Conservation (phyloP, 1,284 basidiomycete genomes). For the Porogramme epimiltina region DNA sequence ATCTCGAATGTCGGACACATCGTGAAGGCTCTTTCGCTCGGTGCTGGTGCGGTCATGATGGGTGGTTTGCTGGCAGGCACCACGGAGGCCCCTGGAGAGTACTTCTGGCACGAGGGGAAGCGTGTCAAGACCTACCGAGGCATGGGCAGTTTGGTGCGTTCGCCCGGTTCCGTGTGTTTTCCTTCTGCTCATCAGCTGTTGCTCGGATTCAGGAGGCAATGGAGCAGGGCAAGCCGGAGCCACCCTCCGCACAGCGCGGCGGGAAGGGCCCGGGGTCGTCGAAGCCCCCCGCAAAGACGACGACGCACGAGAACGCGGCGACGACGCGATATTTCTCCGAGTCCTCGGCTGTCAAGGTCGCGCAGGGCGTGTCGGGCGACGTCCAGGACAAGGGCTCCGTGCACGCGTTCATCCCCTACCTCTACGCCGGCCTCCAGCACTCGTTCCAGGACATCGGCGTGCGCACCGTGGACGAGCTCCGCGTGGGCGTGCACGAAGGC, state of each 20-base stretch:
- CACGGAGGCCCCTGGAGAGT: constrained; percentile 97
- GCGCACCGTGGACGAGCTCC: constrained; percentile 63
- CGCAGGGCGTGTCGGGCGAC: constrained; percentile 95
- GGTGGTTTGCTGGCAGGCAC: constrained; percentile 95
- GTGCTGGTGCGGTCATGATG: constrained; percentile 99
- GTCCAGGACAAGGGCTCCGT: constrained; percentile 98
- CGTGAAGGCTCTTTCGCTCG: constrained; percentile 94
- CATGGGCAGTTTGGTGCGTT: constrained; percentile 81
- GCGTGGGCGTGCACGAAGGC: constrained; percentile 63
- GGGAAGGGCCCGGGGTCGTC: constrained; percentile 37
- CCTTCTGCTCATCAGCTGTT: constrained; percentile 1
- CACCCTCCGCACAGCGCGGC: constrained; percentile 31
- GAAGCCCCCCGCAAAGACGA: constrained; percentile 52
- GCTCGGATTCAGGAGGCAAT: constrained; percentile 70
- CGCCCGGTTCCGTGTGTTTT: neutral
- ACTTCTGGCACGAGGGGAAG: constrained; percentile 99
- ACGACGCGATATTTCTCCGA: constrained; percentile 98
- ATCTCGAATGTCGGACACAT: constrained; percentile 97
- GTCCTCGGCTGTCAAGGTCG: constrained; percentile 93
- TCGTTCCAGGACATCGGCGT: constrained; percentile 95
- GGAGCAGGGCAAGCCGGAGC: constrained; percentile 75
- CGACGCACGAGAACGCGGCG: constrained; percentile 88
- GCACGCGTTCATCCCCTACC: constrained; percentile 89
- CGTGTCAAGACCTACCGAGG: constrained; percentile 98
- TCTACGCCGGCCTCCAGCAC: constrained; percentile 93